Base-by-base conservation (phyloP, 2,329 filamentous ascomycete species). In the Rhexocercosporidium sp. region DNA sequence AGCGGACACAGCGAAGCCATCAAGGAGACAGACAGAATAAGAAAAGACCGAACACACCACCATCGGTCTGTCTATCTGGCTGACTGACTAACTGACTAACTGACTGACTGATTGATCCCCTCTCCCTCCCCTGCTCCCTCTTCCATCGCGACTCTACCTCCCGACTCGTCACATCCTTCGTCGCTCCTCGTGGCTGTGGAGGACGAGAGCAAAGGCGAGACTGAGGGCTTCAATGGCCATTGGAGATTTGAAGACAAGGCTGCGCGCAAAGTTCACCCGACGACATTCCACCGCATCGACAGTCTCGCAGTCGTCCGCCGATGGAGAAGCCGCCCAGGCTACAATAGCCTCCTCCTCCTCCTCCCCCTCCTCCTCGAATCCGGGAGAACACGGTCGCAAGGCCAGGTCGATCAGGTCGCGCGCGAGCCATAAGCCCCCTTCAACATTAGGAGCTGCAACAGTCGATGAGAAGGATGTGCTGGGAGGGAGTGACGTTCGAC, bases 261-360 rank as follows among this genome's bases (percentile, higher is more conserved):
- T 75, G 34, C 66, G 71, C 41, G 69, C 70, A 22, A 74, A 71
- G 53, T 74, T 76, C 66, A 70, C 62, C 56, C 71, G 74, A 37
- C 51, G 72, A 44, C 54, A 67, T 34, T 74, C 72, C 56, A 69
- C 68, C 2, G 65, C 72, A 47, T 71, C 72, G 7, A 70, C 69
- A 12, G 39, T 70, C 9, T 70, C 70, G 37, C 64, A 70, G 37
- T 69, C 64, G 14, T 67, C 64, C n/a, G 64, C 49, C 3, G 70
- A 71, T 29, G 62, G 59, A 14, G 69, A 66, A 31, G 44, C 54
- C 44, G n/a, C n/a, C 56, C 62, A 53, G 20, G 20, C 53, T 39
- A 29, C 59, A 57, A n/a, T n/a, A n/a, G n/a, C n/a, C n/a, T n/a
- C n/a, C n/a, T n/a, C n/a, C 59, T 8, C 25, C 60, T 59, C n/a